These are phyloP conservation scores for Colletotrichum musae DNA, from an alignment of 2,329 filamentous ascomycete genomes.

Conservation along the genomic window DNA sequence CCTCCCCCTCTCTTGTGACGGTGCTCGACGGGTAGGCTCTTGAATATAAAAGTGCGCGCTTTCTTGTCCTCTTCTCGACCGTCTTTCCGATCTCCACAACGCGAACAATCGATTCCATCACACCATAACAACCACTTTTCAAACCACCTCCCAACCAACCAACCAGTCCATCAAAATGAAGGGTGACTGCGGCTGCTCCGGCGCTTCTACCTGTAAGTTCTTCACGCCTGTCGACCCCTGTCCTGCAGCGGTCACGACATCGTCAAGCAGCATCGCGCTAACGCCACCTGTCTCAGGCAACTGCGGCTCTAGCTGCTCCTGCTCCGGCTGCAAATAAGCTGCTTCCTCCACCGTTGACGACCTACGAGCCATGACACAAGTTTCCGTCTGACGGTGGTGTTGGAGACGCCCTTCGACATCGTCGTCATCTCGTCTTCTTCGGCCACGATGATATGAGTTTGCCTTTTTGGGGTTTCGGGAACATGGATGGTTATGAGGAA, in stretches of 20 bases:
- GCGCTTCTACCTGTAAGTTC: constrained; percentile 42
- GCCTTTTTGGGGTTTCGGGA: not conserved
- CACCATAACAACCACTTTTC: constrained; percentile 26
- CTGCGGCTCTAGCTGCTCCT: constrained; percentile 43
- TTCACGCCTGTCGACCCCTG: not conserved
- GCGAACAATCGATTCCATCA: constrained; percentile 29
- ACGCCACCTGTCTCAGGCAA: constrained; percentile 37
- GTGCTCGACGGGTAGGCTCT: constrained; percentile 4
- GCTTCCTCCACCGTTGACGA: not conserved
- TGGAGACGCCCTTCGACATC: not conserved
- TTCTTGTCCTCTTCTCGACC: constrained; percentile 7
- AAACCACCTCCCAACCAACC: constrained; percentile 19
- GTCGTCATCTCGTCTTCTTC: not conserved
- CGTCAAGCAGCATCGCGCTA: constrained; percentile 11
- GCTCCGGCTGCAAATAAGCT: constrained; percentile 37
- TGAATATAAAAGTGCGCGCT: constrained; percentile 38
- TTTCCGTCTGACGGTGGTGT: constrained; percentile 13
- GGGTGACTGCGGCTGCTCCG: constrained; percentile 45
- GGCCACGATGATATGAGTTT: constrained; percentile 22
- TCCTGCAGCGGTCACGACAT: constrained; percentile 1
- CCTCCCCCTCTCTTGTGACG: constrained; percentile 15
- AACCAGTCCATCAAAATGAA: constrained; percentile 44
- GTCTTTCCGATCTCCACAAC: constrained; percentile 12
- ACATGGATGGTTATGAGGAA: not conserved
- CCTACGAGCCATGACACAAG: not conserved